A percentile compares a stretch with the other conserved stretches of the same genome.
Conservation (phyloP, 192 early-diverging fungal species). For the Coemansia guatemalensis region DNA sequence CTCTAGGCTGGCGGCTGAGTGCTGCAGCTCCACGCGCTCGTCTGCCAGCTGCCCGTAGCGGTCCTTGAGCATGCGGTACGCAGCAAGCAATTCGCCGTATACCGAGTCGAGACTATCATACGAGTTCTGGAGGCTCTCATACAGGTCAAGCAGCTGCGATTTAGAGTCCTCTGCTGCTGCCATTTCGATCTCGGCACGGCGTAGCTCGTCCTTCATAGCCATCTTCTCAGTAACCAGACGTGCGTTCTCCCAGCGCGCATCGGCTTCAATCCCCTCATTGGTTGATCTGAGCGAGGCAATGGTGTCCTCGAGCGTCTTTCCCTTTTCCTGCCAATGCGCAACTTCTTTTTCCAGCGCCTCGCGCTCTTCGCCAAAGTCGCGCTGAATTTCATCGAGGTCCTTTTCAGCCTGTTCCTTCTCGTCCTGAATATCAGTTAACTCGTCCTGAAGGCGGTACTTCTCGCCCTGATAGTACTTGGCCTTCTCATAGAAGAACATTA, state of each 20-base stretch:
- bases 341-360: conserved; percentile 43
- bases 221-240: conserved; percentile 50
- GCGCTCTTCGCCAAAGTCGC: conserved; percentile 48
- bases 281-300: conserved; percentile 21
- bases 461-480: conserved; percentile 54
- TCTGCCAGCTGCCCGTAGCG: conserved; percentile 30
- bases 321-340: conserved; percentile 45
- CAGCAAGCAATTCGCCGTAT: conserved; percentile 38
- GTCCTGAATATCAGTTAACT: conserved; percentile 31
- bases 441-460: conserved; percentile 51
- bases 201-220: conserved; percentile 44
- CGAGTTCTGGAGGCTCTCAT: conserved; percentile 36
- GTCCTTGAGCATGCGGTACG: conserved; percentile 44
- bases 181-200: conserved; percentile 51
- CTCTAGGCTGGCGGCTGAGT: conserved; percentile 14
- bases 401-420: conserved; percentile 45
- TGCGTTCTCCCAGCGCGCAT: conserved; percentile 44
- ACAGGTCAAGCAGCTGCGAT: conserved; percentile 35
- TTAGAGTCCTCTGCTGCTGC: conserved; percentile 37
- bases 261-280: conserved; percentile 40
- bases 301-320: conserved; percentile 35
- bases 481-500: conserved; percentile 54
- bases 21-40: conserved; percentile 13
- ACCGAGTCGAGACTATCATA: conserved; percentile 33
- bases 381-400: conserved; percentile 52